A percentile compares a stretch with the other conserved stretches of the same genome.
Evolutionary conservation across 1,139 yeast species (phyloP).

Genomic region (Suhomyces bribrorum): DNA sequence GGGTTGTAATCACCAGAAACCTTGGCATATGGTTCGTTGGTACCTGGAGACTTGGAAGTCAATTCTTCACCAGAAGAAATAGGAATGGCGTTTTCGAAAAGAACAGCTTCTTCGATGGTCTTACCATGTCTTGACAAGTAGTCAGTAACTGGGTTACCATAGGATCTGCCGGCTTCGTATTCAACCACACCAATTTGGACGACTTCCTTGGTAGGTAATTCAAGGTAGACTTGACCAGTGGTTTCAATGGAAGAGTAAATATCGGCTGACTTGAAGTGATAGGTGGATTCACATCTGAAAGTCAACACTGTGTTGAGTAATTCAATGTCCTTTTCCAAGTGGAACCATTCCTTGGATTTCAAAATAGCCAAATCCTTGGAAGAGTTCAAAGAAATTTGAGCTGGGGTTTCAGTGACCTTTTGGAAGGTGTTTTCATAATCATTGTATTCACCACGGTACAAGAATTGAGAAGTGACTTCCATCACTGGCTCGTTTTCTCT

Average conservation of each 20-base stretch:
- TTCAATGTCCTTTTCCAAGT: slow-evolving; percentile 68
- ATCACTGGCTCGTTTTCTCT: slow-evolving; percentile 79
- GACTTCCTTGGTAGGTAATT: slow-evolving; percentile 90
- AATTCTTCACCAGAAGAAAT: slow-evolving; percentile 77
- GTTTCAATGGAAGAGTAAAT: slow-evolving; percentile 82
- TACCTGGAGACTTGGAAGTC: slow-evolving; percentile 73
- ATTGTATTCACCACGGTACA: slow-evolving; percentile 87
- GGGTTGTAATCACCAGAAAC: slow-evolving; percentile 99
- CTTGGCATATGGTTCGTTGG: slow-evolving; percentile 93
- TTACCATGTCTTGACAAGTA: slow-evolving; percentile 89
- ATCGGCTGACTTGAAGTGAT: slow-evolving; percentile 73
- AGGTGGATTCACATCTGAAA: slow-evolving; percentile 85
- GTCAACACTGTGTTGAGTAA: slow-evolving; percentile 78
- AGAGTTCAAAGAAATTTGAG: slow-evolving; percentile 69
- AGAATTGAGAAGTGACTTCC: slow-evolving; percentile 94
- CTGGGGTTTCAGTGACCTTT: slow-evolving; percentile 84
- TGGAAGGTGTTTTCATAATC: slow-evolving; percentile 94
- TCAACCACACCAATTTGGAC: slow-evolving; percentile 84
- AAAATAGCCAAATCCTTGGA: slow-evolving; percentile 92
- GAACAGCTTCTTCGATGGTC: slow-evolving; percentile 90
- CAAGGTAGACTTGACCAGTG: slow-evolving; percentile 81
- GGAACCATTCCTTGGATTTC: slow-evolving; percentile 97
- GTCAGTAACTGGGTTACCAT: slow-evolving; percentile 97
- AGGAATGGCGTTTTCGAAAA: slow-evolving; percentile 89
- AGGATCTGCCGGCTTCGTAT: slow-evolving; percentile 89